phyloP scores from a whole-genome alignment of 2,329 filamentous ascomycete genomes.

The Xylaria sp. region DNA sequence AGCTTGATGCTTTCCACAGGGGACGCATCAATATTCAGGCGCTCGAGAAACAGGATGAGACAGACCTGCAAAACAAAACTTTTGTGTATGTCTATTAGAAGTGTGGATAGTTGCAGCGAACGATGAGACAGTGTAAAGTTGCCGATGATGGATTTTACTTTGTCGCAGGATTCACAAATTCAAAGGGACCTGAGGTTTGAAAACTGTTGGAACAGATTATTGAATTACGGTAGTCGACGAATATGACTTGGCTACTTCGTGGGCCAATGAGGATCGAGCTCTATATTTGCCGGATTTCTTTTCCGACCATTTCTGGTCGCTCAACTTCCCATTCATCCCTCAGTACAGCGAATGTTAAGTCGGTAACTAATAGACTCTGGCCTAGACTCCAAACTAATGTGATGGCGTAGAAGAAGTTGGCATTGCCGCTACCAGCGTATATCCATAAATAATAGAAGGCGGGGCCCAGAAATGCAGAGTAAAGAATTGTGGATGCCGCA shows the following conservation, averaged over 20 bases:
- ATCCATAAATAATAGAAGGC: slow-evolving; percentile 99
- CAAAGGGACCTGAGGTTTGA: no score
- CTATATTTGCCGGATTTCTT: slow-evolving; percentile 87
- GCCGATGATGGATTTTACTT: neutral
- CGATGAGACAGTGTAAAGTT: neutral
- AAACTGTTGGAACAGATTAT: no score
- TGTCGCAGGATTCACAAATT: neutral
- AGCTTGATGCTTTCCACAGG: slow-evolving; percentile 31
- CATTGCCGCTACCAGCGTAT: slow-evolving; percentile 96
- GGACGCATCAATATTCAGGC: slow-evolving; percentile 20
- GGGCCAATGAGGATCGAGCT: neutral
- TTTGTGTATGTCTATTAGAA: slow-evolving; percentile 38
- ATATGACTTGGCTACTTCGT: no score
- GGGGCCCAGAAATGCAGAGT: slow-evolving; percentile 88
- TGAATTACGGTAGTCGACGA: no score
- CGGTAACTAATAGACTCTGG: slow-evolving; percentile 85
- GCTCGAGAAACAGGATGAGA: slow-evolving; percentile 24
- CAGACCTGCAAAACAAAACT: slow-evolving; percentile 32
- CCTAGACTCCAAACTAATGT: slow-evolving; percentile 98
- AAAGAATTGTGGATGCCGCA: slow-evolving; percentile 82
- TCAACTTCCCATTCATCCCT: slow-evolving; percentile 95
- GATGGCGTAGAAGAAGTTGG: slow-evolving; percentile 99
- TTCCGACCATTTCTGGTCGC: slow-evolving; percentile 87
- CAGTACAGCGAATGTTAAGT: slow-evolving; percentile 87
- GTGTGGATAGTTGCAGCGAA: neutral